Base-by-base conservation (phyloP, 2,329 filamentous ascomycete genomes). In the Diatrype stigma region DNA sequence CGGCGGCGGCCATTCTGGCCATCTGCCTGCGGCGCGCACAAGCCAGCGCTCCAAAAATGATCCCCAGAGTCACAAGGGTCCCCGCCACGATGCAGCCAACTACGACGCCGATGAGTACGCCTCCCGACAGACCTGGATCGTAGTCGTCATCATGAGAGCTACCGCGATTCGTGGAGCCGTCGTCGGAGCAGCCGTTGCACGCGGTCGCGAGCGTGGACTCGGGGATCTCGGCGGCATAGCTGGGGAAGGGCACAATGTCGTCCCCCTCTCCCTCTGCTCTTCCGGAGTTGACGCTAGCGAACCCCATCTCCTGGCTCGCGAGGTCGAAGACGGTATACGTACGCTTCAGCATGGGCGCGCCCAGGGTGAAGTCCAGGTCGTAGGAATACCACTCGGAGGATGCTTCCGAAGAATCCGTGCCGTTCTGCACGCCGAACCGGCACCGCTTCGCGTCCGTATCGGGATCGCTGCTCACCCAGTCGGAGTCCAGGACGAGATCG, bases 251-350 rank as follows among this genome's bases (percentile, higher is more conserved):
- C 10, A 66, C 54, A 8, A 70, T 54, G 32, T 58, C 57, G 12
- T 58, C 54, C 2, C 47, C 46, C 3, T 47, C 52, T 22, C 54
- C 49, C n/a, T 49, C 26, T 6, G 10, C 26, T 10, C n/a, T n/a
- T n/a, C 26, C 48, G 8, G 64, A 61, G 48, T 57, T 64, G 53
- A 61, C 54, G 1, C 61, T 60, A 2, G 67, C 67, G 11, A 70
- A 22, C 34, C 64, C 66, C 3, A 70, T 48, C 46, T 68, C 64
- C n/a, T 51, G 42, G 53, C 67, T 67, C 42, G 55, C 62, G 12
- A 63, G 49, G 51, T 70, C 67, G 46, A 68, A 68, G 3, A 66
- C 66, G 45, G 62, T 56, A 53, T 70, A 70, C 12, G 55, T 57
- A n/a, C 64, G 61, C 30, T 63, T 63, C 32, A 69, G 52, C 40